Evolutionary conservation across 1,284 basidiomycete genomes (phyloP), one percentile per base, ranked within the genome.

Genomic region (Coriolopsis trogii): DNA sequence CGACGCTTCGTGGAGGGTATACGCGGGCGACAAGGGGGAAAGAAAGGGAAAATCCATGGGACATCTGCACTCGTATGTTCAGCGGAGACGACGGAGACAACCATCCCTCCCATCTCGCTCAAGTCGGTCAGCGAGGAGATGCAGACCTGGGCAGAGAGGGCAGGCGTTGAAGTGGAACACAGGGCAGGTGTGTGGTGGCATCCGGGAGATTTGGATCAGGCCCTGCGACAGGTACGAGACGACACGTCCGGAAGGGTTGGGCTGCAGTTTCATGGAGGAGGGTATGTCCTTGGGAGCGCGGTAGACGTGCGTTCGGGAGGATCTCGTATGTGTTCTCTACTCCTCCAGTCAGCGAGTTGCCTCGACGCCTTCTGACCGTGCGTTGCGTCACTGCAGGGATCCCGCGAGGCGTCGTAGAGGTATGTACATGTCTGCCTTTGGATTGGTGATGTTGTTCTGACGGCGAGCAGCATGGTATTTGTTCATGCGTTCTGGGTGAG

Each of bases 261-360:
- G 16, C 34, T 59, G 30, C 49, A 56, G 12, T 52, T 59, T 13
- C 58, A 59, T 33, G 58, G 58, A n/a, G 58, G 58, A 15, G 51
- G 51, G 4, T 59, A 59, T 15, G 10, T 44, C 6, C 4, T 59
- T 1, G 58, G 58, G 12, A 56, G 46, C n/a, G 52, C 49, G 23
- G 49, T 42, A 45, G 58, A 59, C 7, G 46, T 44, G n/a, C 41
- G 33, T 12, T 56, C 54, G 18, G 58, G 58, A 15, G 48, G 50
- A 5, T 53, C 58, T 42, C 54, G 54, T 59, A 23, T 16, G 58
- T 54, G 13, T 26, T 21, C 10, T 15, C 21, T 6, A 30, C 8
- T 30, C 20, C 12, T 16, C 16, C 4, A 12, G 38, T n/a, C 20
- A 18, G 3, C 16, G 18, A 3, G n/a, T 7, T 20, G 4, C 16